These are phyloP conservation scores for Henckelia pumila DNA, from an alignment of 257 asterid genomes.

Conservation along the genomic window DNA sequence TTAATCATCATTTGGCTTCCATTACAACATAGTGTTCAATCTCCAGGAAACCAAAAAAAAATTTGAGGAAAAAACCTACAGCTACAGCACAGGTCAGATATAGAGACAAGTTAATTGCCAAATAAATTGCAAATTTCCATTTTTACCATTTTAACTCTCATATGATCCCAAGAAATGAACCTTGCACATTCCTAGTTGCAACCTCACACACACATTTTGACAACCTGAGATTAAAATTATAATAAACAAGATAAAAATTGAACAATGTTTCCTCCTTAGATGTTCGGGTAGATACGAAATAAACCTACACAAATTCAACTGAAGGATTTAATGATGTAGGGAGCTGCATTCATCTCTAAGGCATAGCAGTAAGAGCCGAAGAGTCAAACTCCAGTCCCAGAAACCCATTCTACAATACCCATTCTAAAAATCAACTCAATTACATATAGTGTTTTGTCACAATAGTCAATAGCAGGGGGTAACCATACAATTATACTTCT, in stretches of 20 bases:
- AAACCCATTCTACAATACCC: neutral
- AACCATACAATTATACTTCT: neutral
- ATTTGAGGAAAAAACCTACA: neutral
- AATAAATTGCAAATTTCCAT: too few relatives aligned
- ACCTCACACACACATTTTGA: neutral
- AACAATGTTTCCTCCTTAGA: conserved; percentile 33
- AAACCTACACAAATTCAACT: conserved; percentile 32
- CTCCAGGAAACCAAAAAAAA: neutral
- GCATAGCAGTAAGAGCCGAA: conserved; percentile 29
- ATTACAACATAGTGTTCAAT: neutral
- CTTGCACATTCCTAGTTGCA: neutral
- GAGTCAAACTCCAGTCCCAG: conserved; percentile 50
- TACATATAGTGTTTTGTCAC: neutral
- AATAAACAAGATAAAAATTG: neutral
- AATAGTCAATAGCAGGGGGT: neutral
- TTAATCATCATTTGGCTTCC: conserved; percentile 39
- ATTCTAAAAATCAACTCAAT: conserved; percentile 1
- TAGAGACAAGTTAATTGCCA: neutral
- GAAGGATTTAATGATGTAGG: conserved; percentile 33
- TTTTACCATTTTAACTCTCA: neutral
- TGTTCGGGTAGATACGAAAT: conserved; percentile 28
- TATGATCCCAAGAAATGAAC: neutral
- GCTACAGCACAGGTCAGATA: neutral
- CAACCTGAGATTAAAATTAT: neutral
- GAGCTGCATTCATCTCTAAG: conserved; percentile 51